Conservation (phyloP, 2,329 filamentous ascomycete species). For the Neonectria punicea region DNA sequence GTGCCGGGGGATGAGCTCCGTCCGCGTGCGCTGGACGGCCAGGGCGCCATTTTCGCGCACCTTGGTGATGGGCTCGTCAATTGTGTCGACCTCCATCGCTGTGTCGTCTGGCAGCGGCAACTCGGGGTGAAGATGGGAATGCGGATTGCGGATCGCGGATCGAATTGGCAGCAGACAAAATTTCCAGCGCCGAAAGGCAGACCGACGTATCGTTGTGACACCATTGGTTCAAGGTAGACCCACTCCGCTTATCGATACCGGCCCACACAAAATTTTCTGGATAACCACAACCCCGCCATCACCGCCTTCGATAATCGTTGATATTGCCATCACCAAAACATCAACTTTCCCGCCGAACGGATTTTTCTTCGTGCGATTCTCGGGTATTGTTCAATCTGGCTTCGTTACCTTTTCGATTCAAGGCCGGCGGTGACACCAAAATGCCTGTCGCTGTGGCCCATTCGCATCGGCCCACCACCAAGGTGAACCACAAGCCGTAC, state of each 20-base stretch:
- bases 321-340: constrained; percentile 42
- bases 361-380: constrained; percentile 16
- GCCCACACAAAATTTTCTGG: constrained; percentile 51
- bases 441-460: constrained; percentile 82
- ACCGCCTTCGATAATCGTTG: constrained; percentile 40
- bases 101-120: constrained; percentile 27
- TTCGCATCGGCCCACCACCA: constrained; percentile 93
- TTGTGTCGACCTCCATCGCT: constrained; percentile 53
- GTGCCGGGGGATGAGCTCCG: constrained; percentile 62
- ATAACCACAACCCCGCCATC: constrained; percentile 53
- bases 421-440: constrained; percentile 77
- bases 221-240: constrained; percentile 38
- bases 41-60: constrained; percentile 64
- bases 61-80: constrained; percentile 48
- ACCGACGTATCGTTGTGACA: constrained; percentile 38
- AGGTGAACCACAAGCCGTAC: constrained; percentile 87
- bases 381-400: constrained; percentile 62
- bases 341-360: constrained; percentile 21
- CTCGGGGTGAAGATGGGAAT: constrained; percentile 28
- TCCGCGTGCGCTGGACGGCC: constrained; percentile 59
- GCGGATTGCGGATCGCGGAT: constrained; percentile 29
- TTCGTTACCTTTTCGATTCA: constrained; percentile 87
- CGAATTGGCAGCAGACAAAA: constrained; percentile 45
- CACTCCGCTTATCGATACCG: constrained; percentile 49
- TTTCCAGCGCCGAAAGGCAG: constrained; percentile 45